Evolutionary conservation across 306 rosid species (phyloP), one percentile per base, ranked within the genome.

Genomic region (Cicer chorassanicum): DNA sequence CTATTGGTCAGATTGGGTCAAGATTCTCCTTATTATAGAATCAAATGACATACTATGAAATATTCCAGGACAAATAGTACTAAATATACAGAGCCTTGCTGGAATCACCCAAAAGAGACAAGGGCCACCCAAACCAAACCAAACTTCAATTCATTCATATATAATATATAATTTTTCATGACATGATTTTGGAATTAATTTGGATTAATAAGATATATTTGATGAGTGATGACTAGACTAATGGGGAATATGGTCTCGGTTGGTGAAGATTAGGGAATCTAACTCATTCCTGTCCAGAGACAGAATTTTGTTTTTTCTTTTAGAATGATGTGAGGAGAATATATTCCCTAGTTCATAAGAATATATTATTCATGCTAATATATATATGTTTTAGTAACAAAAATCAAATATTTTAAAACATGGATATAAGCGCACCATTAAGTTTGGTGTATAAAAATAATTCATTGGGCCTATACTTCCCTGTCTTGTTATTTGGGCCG

Each of bases 51-150:
- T 63, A 56, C 41, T 21, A 51, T 24, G 66, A 79, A 79, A 79
- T 74, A 83, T 83, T 83, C 83, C 49, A 29, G 4, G 78, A 73
- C 81, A 73, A 77, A 78, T 10, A 60, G 16, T 63, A 21, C 76
- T 64, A 70, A 9, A 53, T 55, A 63, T 29, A 29, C 34, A 29
- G 36, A 74, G 66, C 69, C 14, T 74, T 60, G 68, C 11, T 74
- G 38, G 64, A 68, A 68, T 51, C 45, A 67, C 62, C 51, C 53
- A 73, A 66, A 65, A 43, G 62, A 68, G 64, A 78, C 56, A 66
- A 9, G 73, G 62, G 19, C 64, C 21, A 61, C 74, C 29, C 45
- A 19, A 38, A 76, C 29, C 3, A 12, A 68, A 21, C 42, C 9
- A 34, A 67, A 24, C 9, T 46, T 64, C 38, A 61, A 61, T 60